phyloP scores from a whole-genome alignment of 306 rosid genomes.

The Oemleria cerasiformis region DNA sequence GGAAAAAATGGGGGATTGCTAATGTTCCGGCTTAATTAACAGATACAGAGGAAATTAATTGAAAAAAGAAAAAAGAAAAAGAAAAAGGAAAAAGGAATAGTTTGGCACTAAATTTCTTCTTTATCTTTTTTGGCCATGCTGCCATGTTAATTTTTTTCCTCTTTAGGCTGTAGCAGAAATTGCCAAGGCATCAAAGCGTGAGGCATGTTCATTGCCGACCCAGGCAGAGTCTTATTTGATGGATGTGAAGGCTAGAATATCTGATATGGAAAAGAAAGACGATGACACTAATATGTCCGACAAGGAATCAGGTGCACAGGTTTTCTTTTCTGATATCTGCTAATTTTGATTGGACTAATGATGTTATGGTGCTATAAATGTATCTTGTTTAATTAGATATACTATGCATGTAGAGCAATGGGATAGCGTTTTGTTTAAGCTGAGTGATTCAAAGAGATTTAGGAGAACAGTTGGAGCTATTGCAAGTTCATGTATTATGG shows the following conservation, averaged over 20 bases:
- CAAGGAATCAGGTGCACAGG: slow-evolving; percentile 35
- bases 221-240: slow-evolving; percentile 60
- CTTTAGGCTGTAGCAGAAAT: slow-evolving; percentile 83
- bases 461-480: slow-evolving; percentile 80
- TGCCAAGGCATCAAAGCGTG: slow-evolving; percentile 68
- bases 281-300: slow-evolving; percentile 15
- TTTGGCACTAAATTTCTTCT: too few relatives aligned
- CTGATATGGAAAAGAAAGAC: slow-evolving; percentile 32
- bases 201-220: slow-evolving; percentile 57
- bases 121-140: not conserved
- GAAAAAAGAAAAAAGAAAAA: not conserved
- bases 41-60: not conserved
- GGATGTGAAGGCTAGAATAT: slow-evolving; percentile 52
- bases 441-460: slow-evolving; percentile 81
- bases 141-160: slow-evolving; percentile 11
- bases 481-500: slow-evolving; percentile 71
- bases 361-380: not conserved
- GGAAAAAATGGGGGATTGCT: not conserved
- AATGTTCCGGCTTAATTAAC: too few relatives aligned
- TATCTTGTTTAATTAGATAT: slow-evolving; percentile 19
- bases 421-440: slow-evolving; percentile 64
- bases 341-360: not conserved
- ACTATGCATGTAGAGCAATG: slow-evolving; percentile 57
- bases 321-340: not conserved
- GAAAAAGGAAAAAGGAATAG: not conserved